phyloP scores from a whole-genome alignment of 352 stramenopile species.

The Phytophthora chlamydospora region DNA sequence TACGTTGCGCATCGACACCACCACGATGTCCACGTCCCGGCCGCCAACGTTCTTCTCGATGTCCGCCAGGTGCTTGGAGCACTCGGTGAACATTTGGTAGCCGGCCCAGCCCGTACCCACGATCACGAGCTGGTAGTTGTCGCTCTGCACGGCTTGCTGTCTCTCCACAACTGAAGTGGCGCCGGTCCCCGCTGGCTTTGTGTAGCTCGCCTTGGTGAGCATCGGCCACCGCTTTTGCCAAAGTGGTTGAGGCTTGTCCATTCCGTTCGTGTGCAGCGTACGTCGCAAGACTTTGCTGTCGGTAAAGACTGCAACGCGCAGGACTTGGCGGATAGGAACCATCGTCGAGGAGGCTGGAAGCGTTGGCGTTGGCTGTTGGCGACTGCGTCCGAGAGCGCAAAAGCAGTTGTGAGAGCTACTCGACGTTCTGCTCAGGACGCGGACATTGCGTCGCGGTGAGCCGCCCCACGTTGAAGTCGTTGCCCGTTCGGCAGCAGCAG shows the following conservation, averaged over 20 bases:
- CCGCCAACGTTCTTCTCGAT: conserved; percentile 62
- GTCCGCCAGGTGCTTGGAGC: conserved; percentile 69
- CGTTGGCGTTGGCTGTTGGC: background rate
- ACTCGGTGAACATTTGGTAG: conserved; percentile 73
- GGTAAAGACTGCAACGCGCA: conserved; percentile 20
- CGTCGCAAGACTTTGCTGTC: conserved; percentile 20
- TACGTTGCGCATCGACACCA: conserved; percentile 82
- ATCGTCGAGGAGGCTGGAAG: conserved; percentile 2
- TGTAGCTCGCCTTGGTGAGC: conserved; percentile 30
- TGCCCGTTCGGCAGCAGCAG: conserved; percentile 13
- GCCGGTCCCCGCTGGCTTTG: background rate
- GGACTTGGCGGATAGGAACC: conserved; percentile 21
- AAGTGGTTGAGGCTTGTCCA: conserved; percentile 23
- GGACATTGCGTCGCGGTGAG: conserved; percentile 19
- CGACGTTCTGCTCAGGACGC: background rate
- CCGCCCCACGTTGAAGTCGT: conserved; percentile 10
- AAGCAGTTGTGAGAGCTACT: conserved; percentile 28
- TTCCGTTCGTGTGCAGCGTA: conserved; percentile 21
- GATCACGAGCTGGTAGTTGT: conserved; percentile 80
- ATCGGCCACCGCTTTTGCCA: conserved; percentile 35
- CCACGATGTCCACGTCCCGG: conserved; percentile 64
- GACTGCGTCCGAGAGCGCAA: conserved; percentile 16
- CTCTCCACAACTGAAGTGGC: background rate
- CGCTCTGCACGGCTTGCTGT: conserved; percentile 24
- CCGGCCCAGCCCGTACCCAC: conserved; percentile 79